Evolutionary conservation across 2,329 filamentous ascomycete species (phyloP).

Genomic region (Ascochyta clinopodiicola): DNA sequence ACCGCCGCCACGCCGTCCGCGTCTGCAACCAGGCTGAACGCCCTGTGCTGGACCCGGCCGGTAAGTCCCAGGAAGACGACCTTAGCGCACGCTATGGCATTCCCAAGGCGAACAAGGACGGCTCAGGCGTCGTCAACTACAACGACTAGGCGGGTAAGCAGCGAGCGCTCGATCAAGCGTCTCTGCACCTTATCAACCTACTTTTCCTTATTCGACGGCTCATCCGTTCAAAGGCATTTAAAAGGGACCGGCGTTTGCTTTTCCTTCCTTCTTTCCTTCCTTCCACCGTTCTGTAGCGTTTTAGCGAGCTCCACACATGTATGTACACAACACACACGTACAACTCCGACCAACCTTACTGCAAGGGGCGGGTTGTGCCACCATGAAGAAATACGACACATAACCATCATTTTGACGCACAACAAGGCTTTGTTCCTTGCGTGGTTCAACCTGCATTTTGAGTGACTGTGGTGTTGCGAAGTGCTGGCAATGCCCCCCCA

Average conservation of each 20-base stretch:
- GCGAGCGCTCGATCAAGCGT: no score
- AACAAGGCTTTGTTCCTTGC: neutral
- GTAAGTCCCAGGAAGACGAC: conserved; percentile 63
- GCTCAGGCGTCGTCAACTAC: conserved; percentile 62
- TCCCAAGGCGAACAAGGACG: conserved; percentile 62
- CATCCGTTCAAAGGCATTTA: neutral
- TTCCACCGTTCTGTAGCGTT: conserved; percentile 1
- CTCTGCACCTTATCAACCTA: neutral
- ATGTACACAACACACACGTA: neutral
- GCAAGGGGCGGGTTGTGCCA: neutral
- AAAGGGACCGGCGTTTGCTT: neutral
- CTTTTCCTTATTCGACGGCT: neutral
- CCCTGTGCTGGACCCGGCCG: conserved; percentile 53
- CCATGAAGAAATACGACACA: neutral
- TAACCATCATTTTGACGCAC: neutral
- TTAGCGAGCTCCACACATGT: conserved; percentile 3
- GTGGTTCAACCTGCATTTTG: no score
- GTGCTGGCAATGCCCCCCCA: no score
- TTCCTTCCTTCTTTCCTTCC: neutral
- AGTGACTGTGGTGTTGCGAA: no score
- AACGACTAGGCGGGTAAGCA: conserved; percentile 53
- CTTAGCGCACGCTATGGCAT: conserved; percentile 56
- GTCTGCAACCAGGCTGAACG: conserved; percentile 57
- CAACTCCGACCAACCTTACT: neutral
- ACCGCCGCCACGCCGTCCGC: conserved; percentile 62